Base-by-base conservation (phyloP, 2,329 filamentous ascomycete genomes). In the Pezicula neosporulosa region DNA sequence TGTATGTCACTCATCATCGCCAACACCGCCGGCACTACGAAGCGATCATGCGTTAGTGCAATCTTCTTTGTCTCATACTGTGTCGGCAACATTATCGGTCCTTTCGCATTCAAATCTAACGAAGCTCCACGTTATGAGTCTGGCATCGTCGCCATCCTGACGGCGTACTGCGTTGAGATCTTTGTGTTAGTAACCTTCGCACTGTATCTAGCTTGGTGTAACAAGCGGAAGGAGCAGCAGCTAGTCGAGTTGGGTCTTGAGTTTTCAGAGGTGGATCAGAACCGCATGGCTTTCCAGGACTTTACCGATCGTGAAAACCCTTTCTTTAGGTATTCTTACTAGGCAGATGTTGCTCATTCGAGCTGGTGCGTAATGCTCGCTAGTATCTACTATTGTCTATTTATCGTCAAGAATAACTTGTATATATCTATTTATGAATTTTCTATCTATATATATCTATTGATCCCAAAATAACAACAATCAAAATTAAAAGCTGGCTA, bases 11-110 rank as follows among this genome's bases (percentile, higher is more conserved):
- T 42, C 85, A 16, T 42, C 5, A 42, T 57, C 6, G 81, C 77
- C 19, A 87, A 87, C 63, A 86, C 81, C 0, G 83, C 73, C 0
- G 85, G 84, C 9, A 78, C 76, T 12, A 86, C 82, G 2, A 86
- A 87, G 66, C 83, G 83, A 60, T 81, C 81, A 0, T 72, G 78
- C 41, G 74, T 81, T 38, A 82, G 85, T 74, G 79, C 77, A 0
- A 66, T 85, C 1, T 86, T 79, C 71, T 83, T 85, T 56, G 81
- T 80, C 1, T 82, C 78, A 0, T 75, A 76, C 3, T 77, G 81
- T 0, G 73, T 77, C 0, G 84, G 84, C 4, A 86, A 86, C 62
- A 85, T 87, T 50, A 73, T 87, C 59, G 85, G 83, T 0, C 83
- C 83, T 0, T 64, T 86, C 1, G 70, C 86, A 0, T 86, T 86